Base-by-base conservation (phyloP, 140 eudicot genomes). In the Senecio squalidus region DNA sequence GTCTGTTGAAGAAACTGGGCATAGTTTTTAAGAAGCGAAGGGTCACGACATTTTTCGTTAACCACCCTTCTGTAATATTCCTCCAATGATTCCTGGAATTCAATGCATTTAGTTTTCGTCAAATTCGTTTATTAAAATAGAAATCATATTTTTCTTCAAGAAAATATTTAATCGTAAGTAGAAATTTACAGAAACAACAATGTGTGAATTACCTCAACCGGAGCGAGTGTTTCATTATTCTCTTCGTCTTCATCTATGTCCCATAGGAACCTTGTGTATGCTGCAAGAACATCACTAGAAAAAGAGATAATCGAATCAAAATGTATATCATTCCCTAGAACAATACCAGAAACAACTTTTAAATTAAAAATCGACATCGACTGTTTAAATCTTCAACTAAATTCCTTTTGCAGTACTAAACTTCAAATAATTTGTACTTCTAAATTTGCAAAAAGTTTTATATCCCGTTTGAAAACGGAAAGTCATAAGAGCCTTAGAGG, bases 211-310 rank as follows among this genome's bases (percentile, higher is more conserved):
- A 80, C 89, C 88, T 77, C 56, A 31, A 27, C 6, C n/a, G 34
- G 39, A 5, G 41, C 5, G 46, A 49, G 11, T 49, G 45, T 20
- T 31, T 67, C 60, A 40, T 61, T 63, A 17, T 68, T 76, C 54
- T 67, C 68, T 8, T 71, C 74, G 3, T 68, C 64, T 0, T 79
- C 92, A 28, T 79, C 96, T 60, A 77, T 66, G 34, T 77, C 82
- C 98, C 96, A 92, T 16, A 92, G 72, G 77, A 92, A 86, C 49
- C 86, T 74, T 67, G 96, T 96, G 68, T 92, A 81, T 57, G 95
- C 94, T 16, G 86, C 98, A 56, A 74, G 95, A 50, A 86, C 77
- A 68, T 92, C 28, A 52, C 98, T 91, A 86, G 25, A 68, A 69
- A 70, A 28, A 44, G 22, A 11, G n/a, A 24, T 24, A 56, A 8